Conservation (phyloP, 2,329 filamentous ascomycete species). For the Amauroascus verrucosus region DNA sequence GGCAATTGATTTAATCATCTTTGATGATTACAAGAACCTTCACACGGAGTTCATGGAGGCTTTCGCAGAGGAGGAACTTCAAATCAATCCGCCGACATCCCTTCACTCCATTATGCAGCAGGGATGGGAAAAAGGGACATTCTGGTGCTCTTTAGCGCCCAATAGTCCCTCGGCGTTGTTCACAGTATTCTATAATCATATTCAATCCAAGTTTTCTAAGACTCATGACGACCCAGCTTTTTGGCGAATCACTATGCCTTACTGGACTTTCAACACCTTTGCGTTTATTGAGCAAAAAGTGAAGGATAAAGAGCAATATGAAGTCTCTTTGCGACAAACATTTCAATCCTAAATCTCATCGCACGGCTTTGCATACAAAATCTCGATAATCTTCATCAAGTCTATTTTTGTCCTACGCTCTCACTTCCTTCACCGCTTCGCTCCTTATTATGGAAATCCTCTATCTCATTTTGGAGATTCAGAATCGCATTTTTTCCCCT, state of each 20-base stretch:
- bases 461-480: no score
- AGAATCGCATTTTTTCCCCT: no score
- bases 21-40: conserved; percentile 12
- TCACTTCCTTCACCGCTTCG: no score
- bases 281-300: conserved; percentile 15
- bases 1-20: neutral
- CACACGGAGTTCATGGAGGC: conserved; percentile 13
- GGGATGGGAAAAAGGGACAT: conserved; percentile 21
- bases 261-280: conserved; percentile 14
- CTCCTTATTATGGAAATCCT: no score
- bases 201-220: conserved; percentile 17
- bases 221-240: conserved; percentile 15
- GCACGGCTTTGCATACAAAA: no score
- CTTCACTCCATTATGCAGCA: conserved; percentile 16
- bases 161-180: conserved; percentile 20
- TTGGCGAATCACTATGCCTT: conserved; percentile 14
- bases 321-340: conserved; percentile 10
- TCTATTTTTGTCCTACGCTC: no score
- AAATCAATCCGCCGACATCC: neutral
- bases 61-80: conserved; percentile 11
- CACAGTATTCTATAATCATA: conserved; percentile 22
- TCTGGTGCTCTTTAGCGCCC: conserved; percentile 23
- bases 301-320: conserved; percentile 16
- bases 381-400: no score
- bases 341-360: neutral